These are phyloP conservation scores for Cadophora sp. DNA, from an alignment of 2,329 filamentous ascomycete genomes.

Conservation along the genomic window DNA sequence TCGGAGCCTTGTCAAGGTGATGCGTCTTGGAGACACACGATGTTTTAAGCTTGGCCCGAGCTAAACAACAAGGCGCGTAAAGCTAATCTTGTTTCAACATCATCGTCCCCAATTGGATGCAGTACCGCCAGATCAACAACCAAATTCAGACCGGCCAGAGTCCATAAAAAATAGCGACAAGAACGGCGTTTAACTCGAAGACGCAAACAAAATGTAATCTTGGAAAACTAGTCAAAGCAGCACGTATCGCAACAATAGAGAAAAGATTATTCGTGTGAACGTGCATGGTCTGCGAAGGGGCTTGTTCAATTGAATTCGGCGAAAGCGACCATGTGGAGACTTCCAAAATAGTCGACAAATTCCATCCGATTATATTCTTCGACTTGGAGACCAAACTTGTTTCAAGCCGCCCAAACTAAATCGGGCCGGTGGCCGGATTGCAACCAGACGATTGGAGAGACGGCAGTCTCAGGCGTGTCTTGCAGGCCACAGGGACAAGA, in stretches of 20 bases:
- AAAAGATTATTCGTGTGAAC: no score
- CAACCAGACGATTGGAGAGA: background rate
- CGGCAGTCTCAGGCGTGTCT: background rate
- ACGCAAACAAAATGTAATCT: no score
- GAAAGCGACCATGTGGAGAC: no score
- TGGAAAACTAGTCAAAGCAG: no score
- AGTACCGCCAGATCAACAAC: background rate
- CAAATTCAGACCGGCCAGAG: background rate
- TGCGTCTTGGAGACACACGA: background rate
- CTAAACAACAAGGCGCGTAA: background rate
- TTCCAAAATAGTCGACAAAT: no score
- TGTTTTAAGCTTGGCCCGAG: constrained; percentile 3
- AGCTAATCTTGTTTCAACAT: background rate
- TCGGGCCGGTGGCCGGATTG: background rate
- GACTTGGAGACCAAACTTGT: background rate
- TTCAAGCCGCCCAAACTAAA: background rate
- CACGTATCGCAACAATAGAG: no score
- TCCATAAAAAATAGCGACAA: background rate
- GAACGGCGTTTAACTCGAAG: no score
- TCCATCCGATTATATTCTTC: background rate
- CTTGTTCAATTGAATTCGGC: no score
- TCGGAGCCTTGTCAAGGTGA: background rate
- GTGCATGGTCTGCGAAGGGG: no score
- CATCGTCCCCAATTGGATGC: background rate
- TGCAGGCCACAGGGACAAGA: background rate